Percentiles rank a stretch among this genome's conserved stretches.
phyloP scores from a whole-genome alignment of 73 alveolate species.

The Stentor coeruleus region DNA sequence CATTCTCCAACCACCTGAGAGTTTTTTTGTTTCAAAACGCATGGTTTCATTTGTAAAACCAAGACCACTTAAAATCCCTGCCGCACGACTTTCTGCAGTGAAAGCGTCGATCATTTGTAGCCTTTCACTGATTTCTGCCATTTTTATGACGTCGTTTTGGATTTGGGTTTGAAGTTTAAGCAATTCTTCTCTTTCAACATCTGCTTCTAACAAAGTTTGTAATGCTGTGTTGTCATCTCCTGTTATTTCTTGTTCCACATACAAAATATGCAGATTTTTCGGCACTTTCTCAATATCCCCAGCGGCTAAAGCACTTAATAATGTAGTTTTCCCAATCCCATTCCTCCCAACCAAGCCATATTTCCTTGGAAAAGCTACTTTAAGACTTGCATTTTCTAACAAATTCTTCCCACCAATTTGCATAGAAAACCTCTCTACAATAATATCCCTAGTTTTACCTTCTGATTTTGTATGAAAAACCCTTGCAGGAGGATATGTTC shows the following conservation, averaged over 20 bases:
- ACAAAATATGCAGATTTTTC: constrained; percentile 76
- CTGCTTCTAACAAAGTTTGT: constrained; percentile 80
- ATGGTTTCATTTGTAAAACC: constrained; percentile 44
- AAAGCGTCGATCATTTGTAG: constrained; percentile 84
- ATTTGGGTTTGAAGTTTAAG: constrained; percentile 66
- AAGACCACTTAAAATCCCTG: constrained; percentile 53
- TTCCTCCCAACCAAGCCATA: constrained; percentile 98
- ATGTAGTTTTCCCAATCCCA: constrained; percentile 97
- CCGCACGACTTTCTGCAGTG: constrained; percentile 90
- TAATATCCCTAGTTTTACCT: constrained; percentile 75
- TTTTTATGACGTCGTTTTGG: constrained; percentile 29
- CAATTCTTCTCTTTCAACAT: constrained; percentile 82
- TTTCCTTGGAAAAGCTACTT: constrained; percentile 87
- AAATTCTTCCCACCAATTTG: constrained; percentile 96
- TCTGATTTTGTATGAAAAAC: constrained; percentile 80
- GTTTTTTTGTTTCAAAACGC: constrained; percentile 56
- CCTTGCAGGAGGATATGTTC: constrained; percentile 75
- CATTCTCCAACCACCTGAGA: constrained; percentile 99
- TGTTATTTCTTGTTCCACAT: constrained; percentile 93
- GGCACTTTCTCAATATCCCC: constrained; percentile 87
- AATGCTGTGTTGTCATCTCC: constrained; percentile 80
- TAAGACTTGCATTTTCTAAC: constrained; percentile 87
- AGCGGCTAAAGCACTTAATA: constrained; percentile 61
- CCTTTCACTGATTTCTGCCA: constrained; percentile 42
- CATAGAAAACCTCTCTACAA: constrained; percentile 74